phyloP scores from a whole-genome alignment of 495 filamentous ascomycete genomes.

The Penicillium egyptiacum region DNA sequence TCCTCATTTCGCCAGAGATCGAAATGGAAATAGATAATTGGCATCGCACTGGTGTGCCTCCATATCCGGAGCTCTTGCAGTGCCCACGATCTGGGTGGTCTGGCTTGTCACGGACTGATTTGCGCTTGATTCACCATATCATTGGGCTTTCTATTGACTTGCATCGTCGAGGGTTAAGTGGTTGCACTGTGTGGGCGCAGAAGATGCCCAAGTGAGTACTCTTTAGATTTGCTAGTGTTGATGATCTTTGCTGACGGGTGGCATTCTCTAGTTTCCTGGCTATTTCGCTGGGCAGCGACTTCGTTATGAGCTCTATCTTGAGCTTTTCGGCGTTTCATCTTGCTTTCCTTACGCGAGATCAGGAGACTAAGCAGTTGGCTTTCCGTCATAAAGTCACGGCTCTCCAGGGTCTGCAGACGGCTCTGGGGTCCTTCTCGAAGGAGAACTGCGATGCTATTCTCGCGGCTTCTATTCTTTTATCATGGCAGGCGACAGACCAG shows the following conservation, averaged over 20 bases:
- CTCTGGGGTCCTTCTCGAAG: conserved; percentile 79
- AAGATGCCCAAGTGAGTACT: conserved; percentile 82
- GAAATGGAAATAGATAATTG: conserved; percentile 79
- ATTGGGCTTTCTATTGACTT: conserved; percentile 82
- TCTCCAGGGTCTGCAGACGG: conserved; percentile 82
- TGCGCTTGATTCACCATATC: conserved; percentile 89
- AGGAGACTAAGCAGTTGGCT: conserved; percentile 78
- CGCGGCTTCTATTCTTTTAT: conserved; percentile 86
- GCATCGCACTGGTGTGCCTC: conserved; percentile 80
- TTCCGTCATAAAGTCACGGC: conserved; percentile 84
- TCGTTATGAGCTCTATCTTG: conserved; percentile 90
- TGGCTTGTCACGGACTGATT: conserved; percentile 67
- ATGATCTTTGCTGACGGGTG: conserved; percentile 7
- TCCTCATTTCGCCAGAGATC: conserved; percentile 79
- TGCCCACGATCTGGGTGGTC: conserved; percentile 59
- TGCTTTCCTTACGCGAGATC: conserved; percentile 78
- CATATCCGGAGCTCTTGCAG: conserved; percentile 78
- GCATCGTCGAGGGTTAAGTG: conserved; percentile 69
- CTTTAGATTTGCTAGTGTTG: background rate
- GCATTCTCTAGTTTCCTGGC: conserved; percentile 66
- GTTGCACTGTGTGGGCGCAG: conserved; percentile 87
- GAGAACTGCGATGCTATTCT: conserved; percentile 89
- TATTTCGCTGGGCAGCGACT: conserved; percentile 75
- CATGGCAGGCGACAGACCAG: conserved; percentile 98
- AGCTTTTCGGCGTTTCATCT: conserved; percentile 90